phyloP scores from a whole-genome alignment of 2,329 filamentous ascomycete species.

The Diaporthe humulicola region DNA sequence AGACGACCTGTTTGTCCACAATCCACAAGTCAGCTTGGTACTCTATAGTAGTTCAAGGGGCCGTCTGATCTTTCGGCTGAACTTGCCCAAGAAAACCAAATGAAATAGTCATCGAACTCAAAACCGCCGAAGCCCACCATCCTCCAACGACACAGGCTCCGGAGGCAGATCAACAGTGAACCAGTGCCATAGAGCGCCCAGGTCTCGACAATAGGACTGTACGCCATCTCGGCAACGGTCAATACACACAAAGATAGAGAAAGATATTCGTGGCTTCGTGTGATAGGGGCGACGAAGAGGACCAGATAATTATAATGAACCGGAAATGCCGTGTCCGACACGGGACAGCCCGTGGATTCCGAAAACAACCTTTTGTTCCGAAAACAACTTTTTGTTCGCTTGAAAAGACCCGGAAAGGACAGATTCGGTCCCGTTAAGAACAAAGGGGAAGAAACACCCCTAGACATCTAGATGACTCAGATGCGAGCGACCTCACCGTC shows the following conservation, averaged over 20 bases:
- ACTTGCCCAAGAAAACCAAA: constrained; percentile 48
- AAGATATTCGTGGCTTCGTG: not conserved
- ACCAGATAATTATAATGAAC: not conserved
- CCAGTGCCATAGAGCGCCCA: constrained; percentile 53
- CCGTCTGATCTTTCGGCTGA: not conserved
- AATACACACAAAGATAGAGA: not conserved
- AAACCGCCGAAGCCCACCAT: constrained; percentile 50
- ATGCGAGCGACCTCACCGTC: not conserved
- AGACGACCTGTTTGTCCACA: constrained; percentile 46
- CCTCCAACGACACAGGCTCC: constrained; percentile 50
- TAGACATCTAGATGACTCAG: not conserved
- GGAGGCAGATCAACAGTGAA: constrained; percentile 48
- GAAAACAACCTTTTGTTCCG: not conserved
- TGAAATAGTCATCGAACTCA: constrained; percentile 51
- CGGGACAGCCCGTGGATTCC: not conserved
- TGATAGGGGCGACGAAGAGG: not conserved
- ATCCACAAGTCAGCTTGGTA: not conserved
- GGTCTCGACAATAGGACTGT: constrained; percentile 47
- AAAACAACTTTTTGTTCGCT: too few relatives aligned
- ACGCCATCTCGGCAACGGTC: constrained; percentile 8
- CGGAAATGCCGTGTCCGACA: not conserved
- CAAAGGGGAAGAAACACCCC: not conserved
- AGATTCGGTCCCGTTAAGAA: not conserved
- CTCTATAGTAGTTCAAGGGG: not conserved
- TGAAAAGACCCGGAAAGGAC: too few relatives aligned